Evolutionary conservation across 257 asterid genomes (phyloP).

Genomic region (Paulownia fortunei): DNA sequence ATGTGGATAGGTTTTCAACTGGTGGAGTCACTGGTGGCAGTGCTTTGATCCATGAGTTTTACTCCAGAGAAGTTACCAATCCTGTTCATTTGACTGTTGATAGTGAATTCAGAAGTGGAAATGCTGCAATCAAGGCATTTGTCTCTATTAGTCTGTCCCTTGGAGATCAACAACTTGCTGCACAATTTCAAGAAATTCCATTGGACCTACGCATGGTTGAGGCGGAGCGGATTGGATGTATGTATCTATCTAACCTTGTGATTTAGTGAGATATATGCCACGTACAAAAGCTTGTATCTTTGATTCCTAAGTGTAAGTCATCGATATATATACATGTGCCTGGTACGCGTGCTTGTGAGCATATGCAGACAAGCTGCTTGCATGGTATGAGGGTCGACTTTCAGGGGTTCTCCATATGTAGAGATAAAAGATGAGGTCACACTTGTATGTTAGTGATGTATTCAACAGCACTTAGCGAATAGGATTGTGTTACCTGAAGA

Average conservation of each 20-base stretch:
- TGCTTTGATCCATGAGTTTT: slow-evolving; percentile 82
- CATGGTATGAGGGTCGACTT: neutral
- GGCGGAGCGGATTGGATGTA: slow-evolving; percentile 95
- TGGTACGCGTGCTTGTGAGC: neutral
- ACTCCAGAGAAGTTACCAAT: slow-evolving; percentile 67
- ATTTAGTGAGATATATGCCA: neutral
- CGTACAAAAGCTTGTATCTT: neutral
- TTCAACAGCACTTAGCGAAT: neutral
- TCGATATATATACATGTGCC: neutral
- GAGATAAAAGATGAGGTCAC: neutral
- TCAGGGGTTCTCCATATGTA: neutral
- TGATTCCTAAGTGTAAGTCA: neutral
- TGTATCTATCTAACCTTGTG: slow-evolving; percentile 31
- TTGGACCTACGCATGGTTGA: slow-evolving; percentile 87
- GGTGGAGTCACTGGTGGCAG: slow-evolving; percentile 87
- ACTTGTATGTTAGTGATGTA: neutral
- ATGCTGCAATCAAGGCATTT: slow-evolving; percentile 71
- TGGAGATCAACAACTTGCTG: slow-evolving; percentile 92
- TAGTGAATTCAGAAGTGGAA: slow-evolving; percentile 64
- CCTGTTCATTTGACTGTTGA: slow-evolving; percentile 90
- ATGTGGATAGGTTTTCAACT: slow-evolving; percentile 76
- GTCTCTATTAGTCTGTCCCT: slow-evolving; percentile 63
- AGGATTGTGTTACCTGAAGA: neutral
- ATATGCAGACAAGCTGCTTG: neutral
- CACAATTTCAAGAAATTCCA: slow-evolving; percentile 94